Conservation (phyloP, 495 filamentous ascomycete genomes). For the Cladorrhinum samala region DNA sequence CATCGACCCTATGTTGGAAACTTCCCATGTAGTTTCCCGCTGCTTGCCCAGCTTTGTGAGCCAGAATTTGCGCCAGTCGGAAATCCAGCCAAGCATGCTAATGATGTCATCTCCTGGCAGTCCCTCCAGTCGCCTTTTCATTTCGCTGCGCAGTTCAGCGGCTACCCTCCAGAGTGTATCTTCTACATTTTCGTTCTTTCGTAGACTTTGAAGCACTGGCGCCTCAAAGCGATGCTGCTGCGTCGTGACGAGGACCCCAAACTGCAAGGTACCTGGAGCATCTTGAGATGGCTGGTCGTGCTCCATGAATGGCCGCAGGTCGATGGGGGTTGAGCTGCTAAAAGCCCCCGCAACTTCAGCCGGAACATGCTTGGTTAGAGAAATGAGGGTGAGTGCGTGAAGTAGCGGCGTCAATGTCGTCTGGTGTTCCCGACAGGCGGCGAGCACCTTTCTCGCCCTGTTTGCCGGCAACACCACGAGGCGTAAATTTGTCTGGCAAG, state of each 20-base stretch:
- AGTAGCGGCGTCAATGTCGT: constrained; percentile 33
- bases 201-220: constrained; percentile 12
- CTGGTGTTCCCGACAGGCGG: constrained; percentile 19
- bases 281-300: not conserved
- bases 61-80: constrained; percentile 26
- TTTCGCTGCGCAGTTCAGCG: constrained; percentile 12
- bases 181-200: constrained; percentile 8
- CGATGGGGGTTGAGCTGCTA: constrained; percentile 24
- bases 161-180: constrained; percentile 26
- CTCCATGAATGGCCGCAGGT: constrained; percentile 24
- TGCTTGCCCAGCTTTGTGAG: constrained; percentile 23
- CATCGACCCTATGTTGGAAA: constrained; percentile 30
- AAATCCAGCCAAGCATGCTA: constrained; percentile 25
- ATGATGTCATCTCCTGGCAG: constrained; percentile 29
- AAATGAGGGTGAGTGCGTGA: constrained; percentile 22
- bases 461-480: constrained; percentile 21
- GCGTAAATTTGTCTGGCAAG: constrained; percentile 21
- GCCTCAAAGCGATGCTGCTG: constrained; percentile 18
- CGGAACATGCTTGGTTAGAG: constrained; percentile 19
- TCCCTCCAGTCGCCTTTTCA: constrained; percentile 12
- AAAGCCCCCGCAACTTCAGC: constrained; percentile 20
- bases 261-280: not conserved
- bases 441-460: constrained; percentile 15
- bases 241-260: constrained; percentile 28
- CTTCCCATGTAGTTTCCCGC: constrained; percentile 21